Conservation (phyloP, 177 flowering plant species). For the Vitis hybrid region DNA sequence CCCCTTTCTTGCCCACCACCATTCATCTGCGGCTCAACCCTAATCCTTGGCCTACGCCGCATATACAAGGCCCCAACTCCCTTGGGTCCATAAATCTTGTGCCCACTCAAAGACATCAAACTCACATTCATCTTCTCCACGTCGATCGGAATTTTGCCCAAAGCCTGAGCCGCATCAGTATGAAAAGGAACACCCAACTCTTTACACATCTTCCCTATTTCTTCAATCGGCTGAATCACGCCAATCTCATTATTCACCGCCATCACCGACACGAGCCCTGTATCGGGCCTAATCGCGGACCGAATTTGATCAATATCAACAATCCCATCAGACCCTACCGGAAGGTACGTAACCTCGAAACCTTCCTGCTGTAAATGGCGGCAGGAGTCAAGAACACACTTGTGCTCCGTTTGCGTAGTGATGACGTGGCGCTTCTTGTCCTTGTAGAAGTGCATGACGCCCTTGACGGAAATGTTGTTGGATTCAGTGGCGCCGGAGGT, state of each 20-base stretch:
- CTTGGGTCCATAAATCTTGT: constrained; percentile 91
- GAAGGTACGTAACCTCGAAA: constrained; percentile 82
- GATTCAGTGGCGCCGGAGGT: constrained; percentile 98
- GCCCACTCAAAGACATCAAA: constrained; percentile 90
- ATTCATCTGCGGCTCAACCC: constrained; percentile 92
- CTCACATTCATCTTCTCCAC: constrained; percentile 89
- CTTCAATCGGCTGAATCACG: constrained; percentile 89
- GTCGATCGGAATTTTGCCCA: constrained; percentile 84
- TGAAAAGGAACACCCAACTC: constrained; percentile 70
- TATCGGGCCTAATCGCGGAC: constrained; percentile 68
- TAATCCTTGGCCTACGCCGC: constrained; percentile 71
- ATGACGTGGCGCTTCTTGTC: constrained; percentile 81
- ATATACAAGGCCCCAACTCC: constrained; percentile 92
- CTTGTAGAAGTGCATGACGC: constrained; percentile 74
- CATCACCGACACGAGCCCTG: constrained; percentile 89
- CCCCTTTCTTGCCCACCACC: constrained; percentile 98
- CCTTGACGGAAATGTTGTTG: constrained; percentile 91
- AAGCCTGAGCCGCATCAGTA: constrained; percentile 90
- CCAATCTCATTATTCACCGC: constrained; percentile 95
- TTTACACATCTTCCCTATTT: constrained; percentile 77
- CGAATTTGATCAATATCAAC: constrained; percentile 57
- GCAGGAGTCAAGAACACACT: constrained; percentile 94
- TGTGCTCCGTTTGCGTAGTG: constrained; percentile 99
- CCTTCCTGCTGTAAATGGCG: constrained; percentile 93
- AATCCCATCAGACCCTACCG: constrained; percentile 72